Evolutionary conservation across 805 yeast genomes (phyloP), one percentile per base, ranked within the genome.

Genomic region (Grigorovia transvaalensis): DNA sequence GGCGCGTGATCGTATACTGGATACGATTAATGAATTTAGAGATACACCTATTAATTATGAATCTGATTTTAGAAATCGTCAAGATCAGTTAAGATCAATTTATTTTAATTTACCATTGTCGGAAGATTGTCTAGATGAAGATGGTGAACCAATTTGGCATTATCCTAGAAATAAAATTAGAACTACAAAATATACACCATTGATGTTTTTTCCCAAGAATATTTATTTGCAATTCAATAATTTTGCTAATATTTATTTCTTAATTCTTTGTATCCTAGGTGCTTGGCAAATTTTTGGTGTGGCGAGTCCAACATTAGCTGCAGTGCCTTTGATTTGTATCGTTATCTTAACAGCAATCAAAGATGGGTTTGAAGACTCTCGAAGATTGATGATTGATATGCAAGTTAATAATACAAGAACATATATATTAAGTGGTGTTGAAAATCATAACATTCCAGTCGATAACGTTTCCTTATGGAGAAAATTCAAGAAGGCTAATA

Each of bases 121-220:
- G 0, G 78, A 74, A 20, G 76, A 77, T 27, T 67, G 74, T 64
- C 49, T 79, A 19, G 83, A 82, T 56, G 81, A 80, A 61, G 76
- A 82, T 1, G 83, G 84, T 12, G 73, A 76, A 38, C 86, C 93
- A 1, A 62, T 61, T 15, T 72, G 74, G 0, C 62, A 67, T 13
- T 91, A 85, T 63, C 80, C 95, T 15, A 77, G 96, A 54, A 91
- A 91, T 73, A 91, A 93, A 66, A 88, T 93, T 58, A 81, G 97
- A 71, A 90, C 98, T 0, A 88, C 99, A 1, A 91, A 88, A 71
- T 91, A 91, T 69, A 91, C 98, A 2, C 96, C 98, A 8, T 63
- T 93, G 44, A 74, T 88, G 11, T 91, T 91, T 64, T 58, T 93
- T 44, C 98, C 98, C 3, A 89, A 89, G 66, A 89, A 91, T 69